Conservation (phyloP, 345 rosid genomes). For the Lumnitzera littorea region DNA sequence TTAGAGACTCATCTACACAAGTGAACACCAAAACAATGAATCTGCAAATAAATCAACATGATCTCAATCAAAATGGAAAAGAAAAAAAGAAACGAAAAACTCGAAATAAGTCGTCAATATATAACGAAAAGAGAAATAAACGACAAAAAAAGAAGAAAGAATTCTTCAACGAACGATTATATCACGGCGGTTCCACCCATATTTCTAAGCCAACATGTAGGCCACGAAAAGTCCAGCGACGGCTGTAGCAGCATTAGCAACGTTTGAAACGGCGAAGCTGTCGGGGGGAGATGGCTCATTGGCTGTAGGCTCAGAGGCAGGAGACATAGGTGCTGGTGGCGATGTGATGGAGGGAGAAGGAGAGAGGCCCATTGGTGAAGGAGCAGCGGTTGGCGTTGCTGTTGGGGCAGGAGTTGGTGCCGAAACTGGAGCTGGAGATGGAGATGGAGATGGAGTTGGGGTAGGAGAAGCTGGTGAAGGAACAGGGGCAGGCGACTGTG, state of each 20-base stretch:
- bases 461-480: conserved; percentile 28
- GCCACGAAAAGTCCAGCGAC: conserved; percentile 10
- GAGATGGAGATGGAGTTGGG: conserved; percentile 8
- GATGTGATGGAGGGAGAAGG: conserved; percentile 30
- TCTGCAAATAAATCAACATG: conserved; percentile 2
- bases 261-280: conserved; percentile 7
- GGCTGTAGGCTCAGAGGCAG: conserved; percentile 3
- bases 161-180: not conserved
- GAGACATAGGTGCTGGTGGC: conserved; percentile 20
- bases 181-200: not conserved
- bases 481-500: conserved; percentile 36
- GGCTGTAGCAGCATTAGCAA: conserved; percentile 7
- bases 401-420: conserved; percentile 11
- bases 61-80: not conserved
- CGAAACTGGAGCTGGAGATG: conserved; percentile 19
- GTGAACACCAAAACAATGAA: not conserved
- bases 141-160: not conserved
- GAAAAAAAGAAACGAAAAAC: not conserved
- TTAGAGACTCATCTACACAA: not conserved
- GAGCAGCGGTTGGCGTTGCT: conserved; percentile 13
- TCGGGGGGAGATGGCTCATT: not conserved
- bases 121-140: not conserved
- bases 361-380: conserved; percentile 17
- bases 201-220: conserved; percentile 7
- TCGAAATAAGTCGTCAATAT: not conserved